A percentile compares a stretch with the other conserved stretches of the same genome.
Evolutionary conservation across 2,329 filamentous ascomycete species (phyloP).

Genomic region (Stagonosporopsis cucurbitacearum): DNA sequence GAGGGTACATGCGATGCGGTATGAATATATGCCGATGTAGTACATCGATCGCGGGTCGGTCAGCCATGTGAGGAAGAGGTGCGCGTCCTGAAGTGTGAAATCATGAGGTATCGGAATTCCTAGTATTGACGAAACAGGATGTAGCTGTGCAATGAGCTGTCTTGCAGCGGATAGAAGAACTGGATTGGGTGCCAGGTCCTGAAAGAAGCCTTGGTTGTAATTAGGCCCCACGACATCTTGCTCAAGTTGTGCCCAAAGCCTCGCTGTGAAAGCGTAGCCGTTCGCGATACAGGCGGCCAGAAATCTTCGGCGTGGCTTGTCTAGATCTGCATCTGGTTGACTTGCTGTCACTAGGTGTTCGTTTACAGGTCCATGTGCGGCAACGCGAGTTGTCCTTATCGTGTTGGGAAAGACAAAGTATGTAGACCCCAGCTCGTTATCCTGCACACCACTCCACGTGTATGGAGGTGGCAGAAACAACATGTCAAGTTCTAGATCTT

Average conservation of each 20-base stretch:
- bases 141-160: slow-evolving; percentile 11
- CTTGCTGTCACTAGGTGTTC: neutral
- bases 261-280: slow-evolving; percentile 16
- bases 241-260: slow-evolving; percentile 23
- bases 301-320: slow-evolving; percentile 17
- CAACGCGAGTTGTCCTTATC: slow-evolving; percentile 1
- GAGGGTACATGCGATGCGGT: slow-evolving; percentile 7
- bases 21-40: slow-evolving; percentile 13
- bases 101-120: neutral
- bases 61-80: slow-evolving; percentile 25
- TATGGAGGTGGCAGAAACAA: slow-evolving; percentile 11
- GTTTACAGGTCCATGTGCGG: neutral
- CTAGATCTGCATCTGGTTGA: slow-evolving; percentile 1
- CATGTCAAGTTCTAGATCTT: slow-evolving; percentile 20
- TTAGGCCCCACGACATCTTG: slow-evolving; percentile 19
- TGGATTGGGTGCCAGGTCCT: slow-evolving; percentile 13
- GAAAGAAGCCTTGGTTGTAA: slow-evolving; percentile 18
- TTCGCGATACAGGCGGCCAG: slow-evolving; percentile 22
- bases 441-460: neutral
- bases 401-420: slow-evolving; percentile 2
- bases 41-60: slow-evolving; percentile 25
- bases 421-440: neutral
- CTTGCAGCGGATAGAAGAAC: slow-evolving; percentile 8
- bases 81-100: slow-evolving; percentile 17
- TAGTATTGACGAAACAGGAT: neutral